Conservation (phyloP, 2,329 filamentous ascomycete genomes). For the Leptographium lundbergii region DNA sequence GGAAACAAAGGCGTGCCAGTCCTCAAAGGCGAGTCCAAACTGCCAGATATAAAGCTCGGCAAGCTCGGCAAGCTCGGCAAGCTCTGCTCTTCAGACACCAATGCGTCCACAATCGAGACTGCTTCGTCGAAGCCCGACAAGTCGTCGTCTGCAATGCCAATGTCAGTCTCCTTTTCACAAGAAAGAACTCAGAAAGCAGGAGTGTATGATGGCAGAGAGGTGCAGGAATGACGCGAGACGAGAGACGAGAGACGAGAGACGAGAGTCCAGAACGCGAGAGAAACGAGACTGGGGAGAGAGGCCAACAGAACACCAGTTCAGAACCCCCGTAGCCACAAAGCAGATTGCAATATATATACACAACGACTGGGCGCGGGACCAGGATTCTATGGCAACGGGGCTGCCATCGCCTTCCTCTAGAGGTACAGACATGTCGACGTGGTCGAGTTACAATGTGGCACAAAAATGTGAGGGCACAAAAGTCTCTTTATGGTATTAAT, state of each 20-base stretch:
- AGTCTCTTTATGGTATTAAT: conserved; percentile 1
- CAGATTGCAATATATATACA: neutral
- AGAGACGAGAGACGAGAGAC: neutral
- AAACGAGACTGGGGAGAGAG: neutral
- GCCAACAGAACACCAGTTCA: neutral
- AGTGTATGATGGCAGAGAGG: neutral
- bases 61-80: neutral
- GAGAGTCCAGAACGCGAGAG: conserved; percentile 14
- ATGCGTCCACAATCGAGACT: conserved; percentile 50
- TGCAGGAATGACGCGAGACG: neutral
- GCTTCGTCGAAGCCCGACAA: conserved; percentile 49
- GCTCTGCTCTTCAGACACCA: conserved; percentile 47
- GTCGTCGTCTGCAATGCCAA: conserved; percentile 42
- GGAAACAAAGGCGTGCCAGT: conserved; percentile 21
- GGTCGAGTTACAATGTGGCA: conserved; percentile 3
- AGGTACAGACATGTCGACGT: neutral
- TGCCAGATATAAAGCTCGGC: conserved; percentile 4
- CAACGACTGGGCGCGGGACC: neutral
- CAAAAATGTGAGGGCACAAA: neutral
- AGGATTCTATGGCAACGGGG: neutral
- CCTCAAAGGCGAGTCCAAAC: conserved; percentile 19
- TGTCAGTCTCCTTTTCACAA: neutral
- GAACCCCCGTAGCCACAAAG: neutral
- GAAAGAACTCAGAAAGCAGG: neutral
- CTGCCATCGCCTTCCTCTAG: neutral